Base-by-base conservation (phyloP, 805 yeast species). In the Saturnispora mendoncae region DNA sequence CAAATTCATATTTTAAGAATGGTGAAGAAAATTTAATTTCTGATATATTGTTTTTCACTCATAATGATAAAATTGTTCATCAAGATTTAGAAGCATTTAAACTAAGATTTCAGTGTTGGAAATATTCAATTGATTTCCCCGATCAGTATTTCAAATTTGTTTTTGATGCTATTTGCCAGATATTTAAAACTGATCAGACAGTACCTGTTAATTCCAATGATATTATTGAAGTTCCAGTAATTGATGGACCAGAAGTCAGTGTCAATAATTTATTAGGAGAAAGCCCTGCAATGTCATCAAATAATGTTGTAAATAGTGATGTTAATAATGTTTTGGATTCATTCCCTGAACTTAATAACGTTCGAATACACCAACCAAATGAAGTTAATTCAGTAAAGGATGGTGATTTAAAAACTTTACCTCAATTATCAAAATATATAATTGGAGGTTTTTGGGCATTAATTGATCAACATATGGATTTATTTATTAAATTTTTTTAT, bases 321-420 rank as follows among this genome's bases (percentile, higher is more conserved):
- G 56, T 51, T 14, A 51, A 46, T 23, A 48, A 50, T 41, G 58
- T 55, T n/a, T 50, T 56, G 46, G 51, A 47, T 33, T 41, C 57
- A 2, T 44, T 57, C 14, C 51, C 53, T 23, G 60, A 57, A 34
- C 30, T 56, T 30, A 36, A 49, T 4, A 46, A 37, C 26, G 59
- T 54, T 4, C 42, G 24, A 15, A 32, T 28, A 41, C 13, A 38
- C 21, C 27, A 15, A 25, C 19, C 36, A 9, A 20, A 26, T 14
- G 38, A 33, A 36, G 36, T 17, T 15, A 42, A 36, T 13, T 30
- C 43, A 25, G 33, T 45, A 30, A 32, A 18, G 4, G 25, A 32
- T 13, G 24, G 14, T n/a, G 7, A 19, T 13, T 4, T 5, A 32
- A 9, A 6, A 13, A 7, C 13, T 5, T 14, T 20, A 8, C n/a